phyloP scores from a whole-genome alignment of 345 rosid species.

The Brassica incana region DNA sequence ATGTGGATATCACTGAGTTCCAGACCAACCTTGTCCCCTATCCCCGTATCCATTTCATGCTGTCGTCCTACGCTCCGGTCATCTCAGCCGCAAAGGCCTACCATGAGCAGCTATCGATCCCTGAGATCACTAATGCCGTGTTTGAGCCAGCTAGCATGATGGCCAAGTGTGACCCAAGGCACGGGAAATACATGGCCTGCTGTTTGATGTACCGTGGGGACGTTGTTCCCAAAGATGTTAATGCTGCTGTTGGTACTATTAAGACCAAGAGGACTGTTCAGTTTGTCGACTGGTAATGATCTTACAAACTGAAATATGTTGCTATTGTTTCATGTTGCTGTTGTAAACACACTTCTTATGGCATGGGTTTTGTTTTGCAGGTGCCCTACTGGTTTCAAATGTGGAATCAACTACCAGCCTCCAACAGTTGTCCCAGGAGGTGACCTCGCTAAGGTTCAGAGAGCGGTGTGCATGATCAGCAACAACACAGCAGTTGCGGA shows the following conservation, averaged over 20 bases:
- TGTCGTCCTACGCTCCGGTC: constrained; percentile 67
- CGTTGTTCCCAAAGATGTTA: not conserved
- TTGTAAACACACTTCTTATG: too few relatives aligned
- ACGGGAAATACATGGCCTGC: not conserved
- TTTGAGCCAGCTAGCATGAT: constrained; percentile 1
- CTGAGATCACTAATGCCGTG: constrained; percentile 65
- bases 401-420: constrained; percentile 69
- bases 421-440: constrained; percentile 72
- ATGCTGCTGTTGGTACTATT: not conserved
- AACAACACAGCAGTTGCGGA: not conserved
- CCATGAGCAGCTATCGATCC: constrained; percentile 66
- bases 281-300: not conserved
- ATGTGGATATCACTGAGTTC: constrained; percentile 67
- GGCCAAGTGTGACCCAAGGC: constrained; percentile 3
- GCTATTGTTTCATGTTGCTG: too few relatives aligned
- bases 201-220: constrained; percentile 1
- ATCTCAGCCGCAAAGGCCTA: constrained; percentile 71
- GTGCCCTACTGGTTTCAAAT: constrained; percentile 74
- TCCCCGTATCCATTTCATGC: constrained; percentile 73
- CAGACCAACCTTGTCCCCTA: constrained; percentile 71
- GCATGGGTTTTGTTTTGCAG: constrained; percentile 36
- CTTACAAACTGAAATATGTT: not conserved
- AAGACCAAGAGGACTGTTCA: constrained; percentile 1
- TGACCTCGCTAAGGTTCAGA: constrained; percentile 43
- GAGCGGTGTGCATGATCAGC: not conserved